Conservation (phyloP, 2,329 filamentous ascomycete genomes). For the Coniochaeta hoffmannii region DNA sequence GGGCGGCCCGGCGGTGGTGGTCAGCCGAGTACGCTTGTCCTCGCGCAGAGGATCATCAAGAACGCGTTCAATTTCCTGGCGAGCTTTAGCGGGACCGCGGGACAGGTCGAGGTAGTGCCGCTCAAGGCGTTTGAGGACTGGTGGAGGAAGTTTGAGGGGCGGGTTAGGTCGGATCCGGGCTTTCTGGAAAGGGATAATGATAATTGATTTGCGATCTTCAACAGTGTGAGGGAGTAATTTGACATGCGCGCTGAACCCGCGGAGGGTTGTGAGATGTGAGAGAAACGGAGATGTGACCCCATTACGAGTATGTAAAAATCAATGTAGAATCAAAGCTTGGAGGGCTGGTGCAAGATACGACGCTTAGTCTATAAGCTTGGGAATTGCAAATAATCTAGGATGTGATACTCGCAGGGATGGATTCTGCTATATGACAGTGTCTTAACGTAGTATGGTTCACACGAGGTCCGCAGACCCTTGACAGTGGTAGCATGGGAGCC, state of each 20-base stretch:
- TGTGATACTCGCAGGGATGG: not conserved
- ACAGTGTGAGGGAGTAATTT: not conserved
- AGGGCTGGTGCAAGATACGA: too few relatives aligned
- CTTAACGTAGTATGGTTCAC: not conserved
- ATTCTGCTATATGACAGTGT: not conserved
- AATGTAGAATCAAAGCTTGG: not conserved
- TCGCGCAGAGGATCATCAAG: slow-evolving; percentile 90
- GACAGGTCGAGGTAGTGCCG: slow-evolving; percentile 75
- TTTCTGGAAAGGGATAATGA: slow-evolving; percentile 67
- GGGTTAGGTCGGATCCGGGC: slow-evolving; percentile 74
- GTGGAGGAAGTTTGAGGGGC: slow-evolving; percentile 94
- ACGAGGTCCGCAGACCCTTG: not conserved
- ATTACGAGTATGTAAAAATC: not conserved
- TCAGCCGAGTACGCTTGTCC: slow-evolving; percentile 59
- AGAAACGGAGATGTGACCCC: not conserved
- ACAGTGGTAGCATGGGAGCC: not conserved
- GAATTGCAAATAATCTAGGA: not conserved
- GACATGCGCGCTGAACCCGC: not conserved
- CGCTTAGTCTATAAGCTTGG: too few relatives aligned
- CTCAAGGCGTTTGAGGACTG: slow-evolving; percentile 92
- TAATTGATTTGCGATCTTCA: not conserved
- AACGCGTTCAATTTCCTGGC: slow-evolving; percentile 97
- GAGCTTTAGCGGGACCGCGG: slow-evolving; percentile 65
- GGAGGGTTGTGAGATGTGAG: not conserved
- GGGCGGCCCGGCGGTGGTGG: not conserved